Base-by-base conservation (phyloP, 805 yeast species). In the Candida parachauliodes region DNA sequence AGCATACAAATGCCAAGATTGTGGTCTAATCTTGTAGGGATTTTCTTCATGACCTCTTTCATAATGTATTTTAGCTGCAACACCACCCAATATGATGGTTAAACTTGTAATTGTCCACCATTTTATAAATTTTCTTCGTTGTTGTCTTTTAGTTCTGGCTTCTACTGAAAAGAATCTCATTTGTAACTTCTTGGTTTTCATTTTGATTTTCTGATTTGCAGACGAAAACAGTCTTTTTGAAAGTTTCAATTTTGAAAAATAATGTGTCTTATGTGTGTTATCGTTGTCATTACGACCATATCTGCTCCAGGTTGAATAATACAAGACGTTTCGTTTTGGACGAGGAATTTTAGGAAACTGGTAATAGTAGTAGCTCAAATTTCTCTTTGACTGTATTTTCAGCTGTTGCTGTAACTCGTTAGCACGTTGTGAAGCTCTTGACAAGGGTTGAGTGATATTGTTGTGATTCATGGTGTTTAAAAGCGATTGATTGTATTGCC, bases 1-100 rank as follows among this genome's bases (percentile, higher is more conserved):
- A 21, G 93, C 83, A 53, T 87, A 89, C 40, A 91, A 76, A 28
- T 83, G 81, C 97, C 97, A 89, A 7, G 94, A 83, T 46, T 79
- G 81, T 7, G 88, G 89, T 48, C 73, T 73, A 39, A 75, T 70
- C 32, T 60, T 60, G 50, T 67, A 65, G 40, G 65, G 62, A 46
- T 62, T 58, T 8, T 60, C 65, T 26, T 59, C 60, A 18, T 55
- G 65, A 14, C 60, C 61, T 14, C 55, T 43, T 32, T 65, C 72
- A 42, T 65, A 64, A 31, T 55, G 59, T 37, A 66, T 61, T 55
- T 63, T 68, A 11, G 76, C 65, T 2, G 77, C 77, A 16, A 75
- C 77, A 17, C 80, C 80, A 28, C 76, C 74, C 43, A 76, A 63
- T 3, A 76, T 71, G 12, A 76, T 59, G 0, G 78, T 65, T 41